These are phyloP conservation scores for Vitis labrusca DNA, from an alignment of 164 flowering plant species.

Conservation along the genomic window DNA sequence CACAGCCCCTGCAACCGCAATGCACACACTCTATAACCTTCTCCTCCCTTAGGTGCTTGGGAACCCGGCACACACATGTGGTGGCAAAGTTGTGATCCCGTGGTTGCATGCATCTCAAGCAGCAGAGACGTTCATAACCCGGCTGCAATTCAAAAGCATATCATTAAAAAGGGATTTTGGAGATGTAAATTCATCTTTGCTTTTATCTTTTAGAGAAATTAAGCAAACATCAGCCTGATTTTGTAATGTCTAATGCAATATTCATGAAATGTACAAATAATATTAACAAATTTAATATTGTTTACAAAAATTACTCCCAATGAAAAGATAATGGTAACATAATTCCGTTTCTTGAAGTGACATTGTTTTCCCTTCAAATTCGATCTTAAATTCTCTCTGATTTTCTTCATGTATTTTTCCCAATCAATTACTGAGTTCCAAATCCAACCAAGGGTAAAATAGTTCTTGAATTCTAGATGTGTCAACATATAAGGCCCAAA, in stretches of 20 bases:
- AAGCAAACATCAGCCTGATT: neutral
- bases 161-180: neutral
- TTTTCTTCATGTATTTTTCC: neutral
- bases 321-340: neutral
- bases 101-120: conserved; percentile 89
- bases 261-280: no score
- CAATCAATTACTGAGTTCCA: neutral
- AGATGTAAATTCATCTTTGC: neutral
- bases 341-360: neutral
- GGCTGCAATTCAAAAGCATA: conserved; percentile 53
- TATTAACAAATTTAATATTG: no score
- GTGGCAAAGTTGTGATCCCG: conserved; percentile 91
- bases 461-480: neutral
- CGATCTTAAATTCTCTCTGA: neutral
- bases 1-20: conserved; percentile 90
- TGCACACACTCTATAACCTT: conserved; percentile 91
- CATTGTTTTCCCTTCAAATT: neutral
- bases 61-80: conserved; percentile 92
- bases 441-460: neutral
- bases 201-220: neutral
- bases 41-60: conserved; percentile 89
- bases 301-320: no score
- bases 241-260: no score
- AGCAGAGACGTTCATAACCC: conserved; percentile 94
- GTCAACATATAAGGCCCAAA: neutral